Conservation (phyloP, 176 grass and related monocot genomes). For the Phyllostachys edulis region DNA sequence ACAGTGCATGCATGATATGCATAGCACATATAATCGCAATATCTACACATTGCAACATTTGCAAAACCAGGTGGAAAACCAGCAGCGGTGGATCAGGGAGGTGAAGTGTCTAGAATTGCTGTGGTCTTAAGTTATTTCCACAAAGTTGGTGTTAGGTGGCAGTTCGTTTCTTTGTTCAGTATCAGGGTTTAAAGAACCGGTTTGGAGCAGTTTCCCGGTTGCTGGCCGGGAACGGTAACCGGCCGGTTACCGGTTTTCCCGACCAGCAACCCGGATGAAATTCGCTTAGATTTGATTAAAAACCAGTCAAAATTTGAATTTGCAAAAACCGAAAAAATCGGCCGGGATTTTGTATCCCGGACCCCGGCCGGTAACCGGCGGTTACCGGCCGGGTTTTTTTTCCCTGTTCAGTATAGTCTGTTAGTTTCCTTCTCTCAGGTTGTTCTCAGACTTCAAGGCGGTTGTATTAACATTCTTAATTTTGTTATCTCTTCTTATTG, state of each 20-base stretch:
- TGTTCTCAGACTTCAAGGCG: neutral
- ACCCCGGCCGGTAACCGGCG: no score
- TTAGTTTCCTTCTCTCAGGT: neutral
- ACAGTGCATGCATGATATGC: neutral
- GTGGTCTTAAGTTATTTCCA: neutral
- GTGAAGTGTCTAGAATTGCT: neutral
- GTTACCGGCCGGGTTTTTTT: no score
- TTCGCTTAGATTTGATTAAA: no score
- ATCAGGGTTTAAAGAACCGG: no score
- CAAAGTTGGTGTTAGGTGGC: neutral
- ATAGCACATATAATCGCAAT: neutral
- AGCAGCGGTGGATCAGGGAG: neutral
- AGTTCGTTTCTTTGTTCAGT: neutral
- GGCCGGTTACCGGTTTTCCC: no score
- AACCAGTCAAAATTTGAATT: no score
- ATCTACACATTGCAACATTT: neutral
- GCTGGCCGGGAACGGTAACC: no score
- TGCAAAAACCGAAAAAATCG: no score
- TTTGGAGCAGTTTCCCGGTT: no score
- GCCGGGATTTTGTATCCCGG: no score
- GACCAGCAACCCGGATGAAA: no score
- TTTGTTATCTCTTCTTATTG: neutral
- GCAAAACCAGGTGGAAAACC: neutral
- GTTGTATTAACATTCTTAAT: neutral
- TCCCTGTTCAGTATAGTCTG: neutral